Evolutionary conservation across 495 filamentous ascomycete genomes (phyloP).

Genomic region (Penicillium desertorum): DNA sequence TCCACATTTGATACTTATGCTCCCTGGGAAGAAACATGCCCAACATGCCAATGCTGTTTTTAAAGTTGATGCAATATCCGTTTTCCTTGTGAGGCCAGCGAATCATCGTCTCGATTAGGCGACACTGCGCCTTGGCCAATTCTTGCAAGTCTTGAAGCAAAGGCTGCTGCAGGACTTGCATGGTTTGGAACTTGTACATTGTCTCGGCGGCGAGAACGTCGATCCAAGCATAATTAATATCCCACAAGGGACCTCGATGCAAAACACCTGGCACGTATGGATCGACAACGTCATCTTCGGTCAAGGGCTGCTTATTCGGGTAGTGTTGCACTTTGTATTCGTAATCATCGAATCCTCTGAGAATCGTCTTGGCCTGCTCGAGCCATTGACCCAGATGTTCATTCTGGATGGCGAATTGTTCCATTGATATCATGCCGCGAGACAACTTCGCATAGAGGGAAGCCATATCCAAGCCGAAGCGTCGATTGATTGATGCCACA

Average conservation of each 20-base stretch:
- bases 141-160: conserved; percentile 52
- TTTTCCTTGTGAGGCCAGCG: conserved; percentile 67
- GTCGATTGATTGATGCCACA: conserved; percentile 61
- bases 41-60: conserved; percentile 74
- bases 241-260: conserved; percentile 66
- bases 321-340: conserved; percentile 60
- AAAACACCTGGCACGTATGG: conserved; percentile 67
- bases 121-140: conserved; percentile 68
- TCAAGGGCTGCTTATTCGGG: conserved; percentile 46
- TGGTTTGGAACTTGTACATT: conserved; percentile 76
- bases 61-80: conserved; percentile 68
- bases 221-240: conserved; percentile 68
- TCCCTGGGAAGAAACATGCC: conserved; percentile 76
- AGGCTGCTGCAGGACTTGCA: conserved; percentile 51
- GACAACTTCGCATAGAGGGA: conserved; percentile 67
- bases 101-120: conserved; percentile 74
- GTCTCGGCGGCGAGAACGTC: conserved; percentile 77
- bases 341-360: conserved; percentile 60
- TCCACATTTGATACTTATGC: conserved; percentile 74
- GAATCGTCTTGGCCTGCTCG: conserved; percentile 53
- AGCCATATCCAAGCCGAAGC: conserved; percentile 79
- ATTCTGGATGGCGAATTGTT: conserved; percentile 65
- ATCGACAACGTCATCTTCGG: conserved; percentile 66
- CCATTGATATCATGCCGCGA: conserved; percentile 61
- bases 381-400: conserved; percentile 54